phyloP scores from a whole-genome alignment of 345 rosid genomes.

The Salix udensis region DNA sequence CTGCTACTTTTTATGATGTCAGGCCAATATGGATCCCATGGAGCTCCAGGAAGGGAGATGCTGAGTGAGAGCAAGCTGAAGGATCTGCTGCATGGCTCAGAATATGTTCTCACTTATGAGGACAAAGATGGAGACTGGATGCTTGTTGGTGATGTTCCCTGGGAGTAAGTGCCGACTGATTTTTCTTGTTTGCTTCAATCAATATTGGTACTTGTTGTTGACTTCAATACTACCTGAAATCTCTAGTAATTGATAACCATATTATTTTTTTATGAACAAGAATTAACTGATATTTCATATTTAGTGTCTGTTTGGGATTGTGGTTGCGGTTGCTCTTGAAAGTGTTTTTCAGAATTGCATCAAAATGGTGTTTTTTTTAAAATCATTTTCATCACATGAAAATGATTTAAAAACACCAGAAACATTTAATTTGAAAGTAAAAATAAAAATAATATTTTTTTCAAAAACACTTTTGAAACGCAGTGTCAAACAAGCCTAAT shows the following conservation, averaged over 20 bases:
- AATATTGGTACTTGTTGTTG: background rate
- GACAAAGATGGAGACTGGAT: slow-evolving; percentile 38
- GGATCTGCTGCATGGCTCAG: slow-evolving; percentile 37
- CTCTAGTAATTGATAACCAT: no score
- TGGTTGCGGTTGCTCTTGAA: no score
- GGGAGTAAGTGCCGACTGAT: slow-evolving; percentile 27
- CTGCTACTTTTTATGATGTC: slow-evolving; percentile 17
- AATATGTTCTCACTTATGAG: slow-evolving; percentile 32
- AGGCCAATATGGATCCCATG: slow-evolving; percentile 37
- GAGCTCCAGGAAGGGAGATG: slow-evolving; percentile 27
- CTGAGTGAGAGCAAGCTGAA: slow-evolving; percentile 31
- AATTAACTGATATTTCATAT: background rate
- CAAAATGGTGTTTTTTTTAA: no score
- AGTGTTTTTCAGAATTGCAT: no score
- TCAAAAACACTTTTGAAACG: no score
- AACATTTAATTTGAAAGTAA: no score
- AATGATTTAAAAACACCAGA: no score
- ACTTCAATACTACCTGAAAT: background rate
- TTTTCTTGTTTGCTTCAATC: background rate
- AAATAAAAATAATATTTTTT: no score
- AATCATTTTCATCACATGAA: no score
- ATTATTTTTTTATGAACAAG: no score
- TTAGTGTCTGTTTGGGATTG: background rate
- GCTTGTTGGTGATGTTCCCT: slow-evolving; percentile 39
- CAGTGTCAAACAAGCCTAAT: background rate